These are phyloP conservation scores for Diaporthe nobilis DNA, from an alignment of 2,329 filamentous ascomycete species.

Conservation along the genomic window DNA sequence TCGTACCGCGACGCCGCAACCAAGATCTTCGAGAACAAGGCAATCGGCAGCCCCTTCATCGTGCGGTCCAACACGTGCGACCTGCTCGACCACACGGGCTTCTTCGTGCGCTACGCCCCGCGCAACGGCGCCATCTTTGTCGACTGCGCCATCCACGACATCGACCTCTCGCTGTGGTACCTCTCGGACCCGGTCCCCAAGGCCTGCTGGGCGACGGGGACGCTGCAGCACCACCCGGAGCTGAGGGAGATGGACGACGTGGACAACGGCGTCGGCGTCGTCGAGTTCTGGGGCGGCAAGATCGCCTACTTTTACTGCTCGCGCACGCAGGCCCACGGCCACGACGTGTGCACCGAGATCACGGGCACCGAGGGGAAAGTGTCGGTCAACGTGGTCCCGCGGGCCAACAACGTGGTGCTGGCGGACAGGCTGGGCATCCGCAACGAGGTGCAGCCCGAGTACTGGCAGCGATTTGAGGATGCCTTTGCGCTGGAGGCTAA, in stretches of 20 bases:
- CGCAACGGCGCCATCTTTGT: slow-evolving; percentile 79
- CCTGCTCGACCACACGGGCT: slow-evolving; percentile 74
- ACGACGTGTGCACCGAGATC: slow-evolving; percentile 77
- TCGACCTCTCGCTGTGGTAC: slow-evolving; percentile 76
- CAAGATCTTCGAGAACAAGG: slow-evolving; percentile 63
- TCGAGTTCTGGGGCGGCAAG: slow-evolving; percentile 75
- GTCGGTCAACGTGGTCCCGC: slow-evolving; percentile 71
- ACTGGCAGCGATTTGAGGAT: slow-evolving; percentile 73
- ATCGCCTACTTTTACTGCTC: slow-evolving; percentile 75
- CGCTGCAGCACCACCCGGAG: slow-evolving; percentile 71
- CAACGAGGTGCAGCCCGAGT: slow-evolving; percentile 72
- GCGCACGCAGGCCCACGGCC: slow-evolving; percentile 77
- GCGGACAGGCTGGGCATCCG: slow-evolving; percentile 61
- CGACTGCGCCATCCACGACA: slow-evolving; percentile 80
- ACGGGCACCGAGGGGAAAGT: slow-evolving; percentile 77
- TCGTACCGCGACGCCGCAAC: slow-evolving; percentile 73
- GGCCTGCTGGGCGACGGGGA: slow-evolving; percentile 68
- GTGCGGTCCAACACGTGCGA: slow-evolving; percentile 78
- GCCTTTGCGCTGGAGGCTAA: slow-evolving; percentile 76
- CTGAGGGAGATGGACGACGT: slow-evolving; percentile 70
- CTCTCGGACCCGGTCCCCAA: slow-evolving; percentile 70
- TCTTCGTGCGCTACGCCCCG: slow-evolving; percentile 77
- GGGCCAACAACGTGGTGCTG: slow-evolving; percentile 66
- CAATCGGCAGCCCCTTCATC: slow-evolving; percentile 71
- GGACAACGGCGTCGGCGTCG: slow-evolving; percentile 75